Evolutionary conservation across 1,139 yeast species (phyloP).

Genomic region (Geotrichum bryndzae): DNA sequence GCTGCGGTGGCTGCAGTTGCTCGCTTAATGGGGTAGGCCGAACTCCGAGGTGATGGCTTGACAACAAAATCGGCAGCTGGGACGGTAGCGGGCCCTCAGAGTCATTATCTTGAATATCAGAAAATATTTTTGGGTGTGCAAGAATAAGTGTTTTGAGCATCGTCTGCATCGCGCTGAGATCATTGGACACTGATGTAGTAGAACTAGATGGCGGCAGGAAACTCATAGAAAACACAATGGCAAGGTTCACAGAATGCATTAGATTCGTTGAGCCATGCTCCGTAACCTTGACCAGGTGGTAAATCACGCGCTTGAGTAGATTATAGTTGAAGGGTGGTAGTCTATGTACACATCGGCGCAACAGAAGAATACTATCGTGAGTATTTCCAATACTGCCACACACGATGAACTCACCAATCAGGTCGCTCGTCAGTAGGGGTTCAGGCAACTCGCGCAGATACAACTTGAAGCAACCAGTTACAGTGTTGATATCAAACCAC

Average conservation of each 20-base stretch:
- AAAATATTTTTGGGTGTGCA: constrained; percentile 29
- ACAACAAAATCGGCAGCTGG: constrained; percentile 2
- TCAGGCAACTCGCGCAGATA: constrained; percentile 86
- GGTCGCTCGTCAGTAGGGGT: constrained; percentile 61
- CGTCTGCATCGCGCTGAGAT: constrained; percentile 37
- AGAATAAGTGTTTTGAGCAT: constrained; percentile 35
- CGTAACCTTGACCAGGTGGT: constrained; percentile 60
- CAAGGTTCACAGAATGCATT: constrained; percentile 75
- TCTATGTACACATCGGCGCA: constrained; percentile 42
- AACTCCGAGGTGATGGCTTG: constrained; percentile 11
- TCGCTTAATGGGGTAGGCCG: neutral
- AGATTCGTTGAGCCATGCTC: constrained; percentile 54
- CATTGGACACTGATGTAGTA: constrained; percentile 26
- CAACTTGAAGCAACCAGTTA: constrained; percentile 84
- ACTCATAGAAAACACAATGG: constrained; percentile 68
- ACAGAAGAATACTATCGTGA: constrained; percentile 36
- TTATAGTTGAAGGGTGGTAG: constrained; percentile 64
- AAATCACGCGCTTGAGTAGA: constrained; percentile 57
- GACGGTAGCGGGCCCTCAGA: constrained; percentile 8
- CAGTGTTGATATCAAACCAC: constrained; percentile 77
- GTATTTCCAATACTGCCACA: constrained; percentile 21
- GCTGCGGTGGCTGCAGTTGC: neutral
- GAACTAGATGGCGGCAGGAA: constrained; percentile 37
- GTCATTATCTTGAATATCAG: constrained; percentile 14
- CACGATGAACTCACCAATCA: constrained; percentile 47